Evolutionary conservation across 1,284 basidiomycete genomes (phyloP), one percentile per base, ranked within the genome.

Genomic region (Rhodotorula sp.): DNA sequence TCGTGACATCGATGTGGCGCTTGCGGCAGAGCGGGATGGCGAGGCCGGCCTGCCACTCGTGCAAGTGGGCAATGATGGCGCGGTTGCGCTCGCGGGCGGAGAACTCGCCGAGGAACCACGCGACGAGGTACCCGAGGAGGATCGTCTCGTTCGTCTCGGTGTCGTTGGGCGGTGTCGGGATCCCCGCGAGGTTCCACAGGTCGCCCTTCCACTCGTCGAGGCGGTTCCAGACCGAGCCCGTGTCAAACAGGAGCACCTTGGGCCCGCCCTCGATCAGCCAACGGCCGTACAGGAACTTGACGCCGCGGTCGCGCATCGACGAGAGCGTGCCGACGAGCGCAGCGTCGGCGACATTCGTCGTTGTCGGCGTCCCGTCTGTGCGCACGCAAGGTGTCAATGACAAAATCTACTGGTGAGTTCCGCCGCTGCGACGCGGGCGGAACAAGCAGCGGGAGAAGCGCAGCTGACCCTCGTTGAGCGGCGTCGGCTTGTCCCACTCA

Each of bases 101-200:
- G 66, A 78, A 79, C 78, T 97, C 95, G 78, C 96, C 96, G 41
- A 99, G 86, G 86, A 99, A 98, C 96, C 96, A 99, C n/a, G 96
- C 93, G 65, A 96, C 91, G 74, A 99, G 88, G 83, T 99, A 98
- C n/a, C 96, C 96, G 83, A 98, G 95, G 69, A 97, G 85, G 80
- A 99, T 93, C n/a, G 94, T 91, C 82, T 99, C 95, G 85, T 99
- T 99, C 45, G 95, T 98, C 83, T 98, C 96, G 81, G 91, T 90
- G 82, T 99, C 96, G 79, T 92, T 92, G 3, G 92, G 91, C 14
- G 96, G 96, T 34, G 92, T 91, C 3, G 96, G 96, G 74, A 99
- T 99, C 57, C 95, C 95, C 25, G 96, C 96, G 59, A 97, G 84
- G 82, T 96, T 97, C 96, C 96, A 99, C 21, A 99, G 87, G 80